Percentiles rank a stretch among this genome's conserved stretches.
Conservation (phyloP, 2,329 filamentous ascomycete genomes). For the Penicillium sp. region DNA sequence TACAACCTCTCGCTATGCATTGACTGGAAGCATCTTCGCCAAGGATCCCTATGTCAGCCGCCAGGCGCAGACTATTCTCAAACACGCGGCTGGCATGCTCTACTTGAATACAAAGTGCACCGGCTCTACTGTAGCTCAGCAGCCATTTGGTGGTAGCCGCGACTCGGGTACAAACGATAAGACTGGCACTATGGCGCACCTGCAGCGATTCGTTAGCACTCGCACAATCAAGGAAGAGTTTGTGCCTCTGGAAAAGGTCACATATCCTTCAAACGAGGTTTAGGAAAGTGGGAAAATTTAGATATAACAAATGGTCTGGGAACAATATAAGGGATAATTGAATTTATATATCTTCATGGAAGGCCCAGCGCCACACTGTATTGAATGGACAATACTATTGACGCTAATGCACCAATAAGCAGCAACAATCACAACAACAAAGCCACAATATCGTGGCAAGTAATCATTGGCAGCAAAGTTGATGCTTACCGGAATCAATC, state of each 20-base stretch:
- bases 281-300: not conserved
- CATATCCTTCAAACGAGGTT: slow-evolving; percentile 26
- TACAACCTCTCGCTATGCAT: slow-evolving; percentile 18
- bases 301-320: not conserved
- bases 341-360: not conserved
- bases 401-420: not conserved
- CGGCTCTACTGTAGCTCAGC: slow-evolving; percentile 55
- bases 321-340: not conserved
- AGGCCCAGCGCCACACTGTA: not conserved
- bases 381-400: not conserved
- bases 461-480: too few species aligned
- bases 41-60: slow-evolving; percentile 49
- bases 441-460: too few species aligned
- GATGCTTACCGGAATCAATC: too few species aligned
- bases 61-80: slow-evolving; percentile 51
- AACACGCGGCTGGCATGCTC: slow-evolving; percentile 57
- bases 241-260: slow-evolving; percentile 26
- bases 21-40: slow-evolving; percentile 22
- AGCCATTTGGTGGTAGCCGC: slow-evolving; percentile 54
- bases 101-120: slow-evolving; percentile 60
- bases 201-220: slow-evolving; percentile 53
- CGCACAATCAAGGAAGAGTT: slow-evolving; percentile 55
- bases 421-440: not conserved
- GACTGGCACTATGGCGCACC: slow-evolving; percentile 51
- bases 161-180: slow-evolving; percentile 58